These are phyloP conservation scores for Phoenix roebelenii DNA, from an alignment of 176 grass and related monocot genomes.

Conservation along the genomic window DNA sequence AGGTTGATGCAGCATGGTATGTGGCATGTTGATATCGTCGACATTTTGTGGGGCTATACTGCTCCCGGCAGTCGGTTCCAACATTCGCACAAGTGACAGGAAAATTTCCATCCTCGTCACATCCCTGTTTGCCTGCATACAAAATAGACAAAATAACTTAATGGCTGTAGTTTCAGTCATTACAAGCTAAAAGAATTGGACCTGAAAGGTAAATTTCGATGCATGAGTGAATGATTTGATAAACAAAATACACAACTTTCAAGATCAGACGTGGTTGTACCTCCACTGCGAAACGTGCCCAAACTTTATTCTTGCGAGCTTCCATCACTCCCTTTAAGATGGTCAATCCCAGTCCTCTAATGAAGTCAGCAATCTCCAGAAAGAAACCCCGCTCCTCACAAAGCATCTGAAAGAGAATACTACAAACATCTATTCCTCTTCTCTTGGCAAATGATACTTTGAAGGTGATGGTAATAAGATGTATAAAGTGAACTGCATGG, in stretches of 20 bases:
- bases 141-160: not conserved
- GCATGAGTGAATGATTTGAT: too few relatives aligned
- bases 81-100: conserved; percentile 47
- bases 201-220: too few relatives aligned
- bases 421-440: not conserved
- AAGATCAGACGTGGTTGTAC: conserved; percentile 13
- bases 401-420: conserved; percentile 44
- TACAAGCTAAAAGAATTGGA: too few relatives aligned
- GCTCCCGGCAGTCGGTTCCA: conserved; percentile 39
- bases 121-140: conserved; percentile 53
- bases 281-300: conserved; percentile 75
- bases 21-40: conserved; percentile 34
- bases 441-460: too few relatives aligned
- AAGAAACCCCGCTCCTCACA: conserved; percentile 74
- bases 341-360: conserved; percentile 68
- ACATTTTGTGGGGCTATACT: conserved; percentile 21
- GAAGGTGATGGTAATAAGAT: too few relatives aligned
- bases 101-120: conserved; percentile 72
- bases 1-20: conserved; percentile 42
- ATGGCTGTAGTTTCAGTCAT: too few relatives aligned
- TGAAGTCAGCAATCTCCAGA: conserved; percentile 82
- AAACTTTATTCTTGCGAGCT: conserved; percentile 67
- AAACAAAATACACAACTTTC: too few relatives aligned
- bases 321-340: conserved; percentile 81
- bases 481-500: too few relatives aligned